Evolutionary conservation across 768 basidiomycete species (phyloP), one percentile per base, ranked within the genome.

Genomic region (Boletus coccyginus): DNA sequence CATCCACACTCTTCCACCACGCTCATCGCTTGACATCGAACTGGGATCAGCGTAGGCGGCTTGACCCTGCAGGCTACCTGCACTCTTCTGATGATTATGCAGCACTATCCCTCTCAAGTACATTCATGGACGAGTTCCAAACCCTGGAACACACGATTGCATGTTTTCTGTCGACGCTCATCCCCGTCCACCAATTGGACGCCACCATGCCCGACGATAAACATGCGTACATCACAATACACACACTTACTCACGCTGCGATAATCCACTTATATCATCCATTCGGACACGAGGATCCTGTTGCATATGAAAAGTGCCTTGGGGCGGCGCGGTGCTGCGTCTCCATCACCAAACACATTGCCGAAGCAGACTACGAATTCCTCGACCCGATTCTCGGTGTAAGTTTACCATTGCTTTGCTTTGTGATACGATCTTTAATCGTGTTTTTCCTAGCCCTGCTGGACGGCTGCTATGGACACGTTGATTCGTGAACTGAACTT

Each of bases 331-430:
- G 83, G 50, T 74, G 81, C 36, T 81, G 82, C 58, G 78, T 83
- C 50, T 73, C 80, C 40, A 71, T 90, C 64, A 78, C 85, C 65
- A 85, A 84, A 62, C 81, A 83, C 57, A 75, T 90, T 53, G 69
- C 77, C 27, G 86, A 89, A 27, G 70, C 78, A 61, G 88, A 90
- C 62, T 86, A 82, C 59, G 78, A 81, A 39, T 86, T 83, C 70
- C 77, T 90, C n/a, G 89, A 92, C 72, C 89, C 89, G 27, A 82
- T 90, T 59, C 77, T 90, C 58, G 87, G 85, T 50, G 88, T 90
- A 75, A 60, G 87, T 73, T 9, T 47, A n/a, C 38, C 19, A 4
- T 13, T 47, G 5, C 14, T 39, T 39, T 44, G 13, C 50, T 58
- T 42, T 43, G 38, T 59, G 33, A 44, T 51, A 13, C n/a, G n/a